These are phyloP conservation scores for Phytopythium kandeliae DNA, from an alignment of 352 stramenopile species.

Conservation along the genomic window DNA sequence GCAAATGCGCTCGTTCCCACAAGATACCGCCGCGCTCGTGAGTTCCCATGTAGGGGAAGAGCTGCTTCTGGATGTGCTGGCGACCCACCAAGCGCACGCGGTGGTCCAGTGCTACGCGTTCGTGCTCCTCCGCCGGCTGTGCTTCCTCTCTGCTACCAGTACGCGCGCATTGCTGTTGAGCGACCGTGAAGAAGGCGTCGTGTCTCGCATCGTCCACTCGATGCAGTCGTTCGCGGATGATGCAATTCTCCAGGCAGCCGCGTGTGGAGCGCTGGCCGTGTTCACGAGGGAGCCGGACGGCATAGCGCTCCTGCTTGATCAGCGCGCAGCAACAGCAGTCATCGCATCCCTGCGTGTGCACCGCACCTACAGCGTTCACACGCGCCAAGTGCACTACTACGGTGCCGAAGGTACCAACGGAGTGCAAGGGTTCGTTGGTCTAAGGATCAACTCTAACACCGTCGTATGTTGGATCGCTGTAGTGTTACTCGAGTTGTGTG, in stretches of 20 bases:
- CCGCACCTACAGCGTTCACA: constrained; percentile 80
- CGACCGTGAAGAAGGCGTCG: constrained; percentile 26
- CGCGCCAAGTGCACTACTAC: constrained; percentile 81
- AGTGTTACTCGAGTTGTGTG: constrained; percentile 71
- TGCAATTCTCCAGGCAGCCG: constrained; percentile 72
- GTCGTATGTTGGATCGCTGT: constrained; percentile 1
- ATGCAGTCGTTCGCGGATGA: constrained; percentile 72
- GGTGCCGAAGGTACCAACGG: constrained; percentile 50
- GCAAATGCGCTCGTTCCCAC: constrained; percentile 68
- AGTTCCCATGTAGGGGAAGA: constrained; percentile 37
- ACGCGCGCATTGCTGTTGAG: constrained; percentile 44
- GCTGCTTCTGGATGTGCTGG: constrained; percentile 50
- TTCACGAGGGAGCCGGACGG: constrained; percentile 58
- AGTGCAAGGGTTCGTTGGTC: background rate
- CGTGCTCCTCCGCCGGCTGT: constrained; percentile 63
- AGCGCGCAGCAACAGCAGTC: constrained; percentile 51
- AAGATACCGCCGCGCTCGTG: constrained; percentile 57
- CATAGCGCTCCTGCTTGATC: constrained; percentile 42
- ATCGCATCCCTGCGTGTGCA: constrained; percentile 67
- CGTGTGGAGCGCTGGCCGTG: constrained; percentile 66
- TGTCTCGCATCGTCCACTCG: constrained; percentile 41
- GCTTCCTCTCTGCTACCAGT: constrained; percentile 64
- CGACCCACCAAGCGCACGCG: constrained; percentile 49
- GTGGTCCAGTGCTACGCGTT: constrained; percentile 82
- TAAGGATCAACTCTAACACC: constrained; percentile 2